Percentiles rank a stretch among this genome's conserved stretches.
Evolutionary conservation across 768 basidiomycete genomes (phyloP).

Genomic region (Russula emetica): DNA sequence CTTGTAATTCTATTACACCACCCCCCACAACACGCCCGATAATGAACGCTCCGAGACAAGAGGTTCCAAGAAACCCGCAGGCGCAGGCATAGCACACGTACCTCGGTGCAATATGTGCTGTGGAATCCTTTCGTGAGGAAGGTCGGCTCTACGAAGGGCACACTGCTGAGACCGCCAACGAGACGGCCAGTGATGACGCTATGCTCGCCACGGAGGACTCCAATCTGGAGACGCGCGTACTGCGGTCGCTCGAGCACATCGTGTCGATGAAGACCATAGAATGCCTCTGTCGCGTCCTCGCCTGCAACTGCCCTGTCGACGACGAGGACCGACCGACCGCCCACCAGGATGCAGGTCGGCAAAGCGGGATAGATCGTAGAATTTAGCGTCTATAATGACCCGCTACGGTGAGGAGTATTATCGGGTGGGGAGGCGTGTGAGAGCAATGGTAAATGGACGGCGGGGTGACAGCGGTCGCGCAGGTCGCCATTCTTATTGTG

Average conservation of each 20-base stretch:
- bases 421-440: background rate
- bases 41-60: background rate
- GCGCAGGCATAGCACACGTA: slow-evolving; percentile 32
- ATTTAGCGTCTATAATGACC: slow-evolving; percentile 76
- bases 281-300: slow-evolving; percentile 80
- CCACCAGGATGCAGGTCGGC: slow-evolving; percentile 85
- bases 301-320: slow-evolving; percentile 48
- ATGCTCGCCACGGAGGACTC: slow-evolving; percentile 57
- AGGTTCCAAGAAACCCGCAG: too few relatives aligned
- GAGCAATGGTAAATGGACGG: too few relatives aligned
- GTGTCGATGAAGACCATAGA: slow-evolving; percentile 80
- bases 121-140: slow-evolving; percentile 68
- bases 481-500: slow-evolving; percentile 85
- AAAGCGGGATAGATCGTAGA: slow-evolving; percentile 80
- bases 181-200: slow-evolving; percentile 47
- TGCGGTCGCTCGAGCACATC: slow-evolving; percentile 75
- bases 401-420: slow-evolving; percentile 46
- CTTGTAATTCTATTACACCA: slow-evolving; percentile 60
- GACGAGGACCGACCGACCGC: slow-evolving; percentile 64
- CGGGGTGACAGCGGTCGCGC: too few relatives aligned
- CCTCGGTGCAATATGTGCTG: slow-evolving; percentile 75
- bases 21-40: slow-evolving; percentile 42
- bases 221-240: slow-evolving; percentile 67
- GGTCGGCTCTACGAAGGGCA: slow-evolving; percentile 84
- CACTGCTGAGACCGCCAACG: slow-evolving; percentile 57